These are phyloP conservation scores for Metschnikowia anglica DNA, from an alignment of 805 yeast species.

Conservation along the genomic window DNA sequence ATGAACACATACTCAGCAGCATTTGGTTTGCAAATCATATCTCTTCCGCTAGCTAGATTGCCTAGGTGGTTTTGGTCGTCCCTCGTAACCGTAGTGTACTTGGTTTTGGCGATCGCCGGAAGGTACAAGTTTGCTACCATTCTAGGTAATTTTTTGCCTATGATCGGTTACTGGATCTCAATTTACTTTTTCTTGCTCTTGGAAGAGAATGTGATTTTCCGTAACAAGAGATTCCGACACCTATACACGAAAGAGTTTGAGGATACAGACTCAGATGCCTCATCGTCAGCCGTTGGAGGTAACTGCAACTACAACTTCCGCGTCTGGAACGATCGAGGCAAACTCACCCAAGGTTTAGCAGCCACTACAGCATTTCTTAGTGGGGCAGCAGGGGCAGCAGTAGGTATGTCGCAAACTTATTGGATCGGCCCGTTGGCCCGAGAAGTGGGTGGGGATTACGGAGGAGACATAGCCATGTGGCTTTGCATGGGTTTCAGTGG, in stretches of 20 bases:
- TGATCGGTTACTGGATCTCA: slow-evolving; percentile 90
- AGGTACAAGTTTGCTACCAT: slow-evolving; percentile 69
- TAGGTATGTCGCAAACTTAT: slow-evolving; percentile 87
- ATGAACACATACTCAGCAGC: slow-evolving; percentile 82
- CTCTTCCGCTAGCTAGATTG: slow-evolving; percentile 49
- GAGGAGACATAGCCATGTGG: slow-evolving; percentile 85
- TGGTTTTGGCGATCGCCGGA: slow-evolving; percentile 75
- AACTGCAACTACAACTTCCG: slow-evolving; percentile 20
- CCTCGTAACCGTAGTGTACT: slow-evolving; percentile 57
- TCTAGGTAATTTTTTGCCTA: slow-evolving; percentile 78
- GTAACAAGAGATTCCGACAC: slow-evolving; percentile 44
- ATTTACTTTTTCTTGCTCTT: slow-evolving; percentile 68
- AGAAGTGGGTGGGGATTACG: slow-evolving; percentile 51
- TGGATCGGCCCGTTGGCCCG: slow-evolving; percentile 76
- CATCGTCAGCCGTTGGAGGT: slow-evolving; percentile 10
- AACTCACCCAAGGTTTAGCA: slow-evolving; percentile 70
- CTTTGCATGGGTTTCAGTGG: slow-evolving; percentile 70
- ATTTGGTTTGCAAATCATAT: slow-evolving; percentile 68
- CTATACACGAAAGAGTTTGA: slow-evolving; percentile 34
- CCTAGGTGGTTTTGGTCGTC: slow-evolving; percentile 82
- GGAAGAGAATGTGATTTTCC: slow-evolving; percentile 71
- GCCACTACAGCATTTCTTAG: slow-evolving; percentile 61
- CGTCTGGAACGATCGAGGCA: slow-evolving; percentile 63
- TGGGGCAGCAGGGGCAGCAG: slow-evolving; percentile 82
- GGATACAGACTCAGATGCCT: slow-evolving; percentile 16